phyloP scores from a whole-genome alignment of 192 early-diverging fungal species.

The Dissophora ornata region DNA sequence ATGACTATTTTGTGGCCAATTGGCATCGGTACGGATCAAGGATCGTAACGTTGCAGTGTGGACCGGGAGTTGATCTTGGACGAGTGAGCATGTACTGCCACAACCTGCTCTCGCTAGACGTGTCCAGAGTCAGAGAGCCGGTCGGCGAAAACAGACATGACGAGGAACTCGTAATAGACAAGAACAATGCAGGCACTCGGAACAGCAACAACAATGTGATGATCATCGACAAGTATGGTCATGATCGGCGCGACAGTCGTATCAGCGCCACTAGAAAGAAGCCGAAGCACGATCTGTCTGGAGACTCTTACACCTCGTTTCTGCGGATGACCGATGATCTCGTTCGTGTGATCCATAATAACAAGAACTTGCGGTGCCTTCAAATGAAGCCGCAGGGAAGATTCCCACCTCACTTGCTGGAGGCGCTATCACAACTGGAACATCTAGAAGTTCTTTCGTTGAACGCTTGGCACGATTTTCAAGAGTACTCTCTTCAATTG shows the following conservation, averaged over 20 bases:
- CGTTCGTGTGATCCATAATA: slow-evolving; percentile 10
- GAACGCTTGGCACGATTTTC: slow-evolving; percentile 47
- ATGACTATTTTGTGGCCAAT: slow-evolving; percentile 11
- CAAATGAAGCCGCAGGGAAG: slow-evolving; percentile 22
- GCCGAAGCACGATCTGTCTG: neutral
- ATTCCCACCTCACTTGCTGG: slow-evolving; percentile 14
- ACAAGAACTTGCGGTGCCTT: slow-evolving; percentile 20
- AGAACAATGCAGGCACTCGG: neutral
- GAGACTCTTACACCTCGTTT: slow-evolving; percentile 10
- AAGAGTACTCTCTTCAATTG: slow-evolving; percentile 36
- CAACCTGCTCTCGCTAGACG: slow-evolving; percentile 28
- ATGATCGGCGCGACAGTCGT: neutral
- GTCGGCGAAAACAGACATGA: too few relatives aligned
- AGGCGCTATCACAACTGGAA: slow-evolving; percentile 15
- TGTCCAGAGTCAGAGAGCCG: slow-evolving; percentile 6
- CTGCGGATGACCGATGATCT: slow-evolving; percentile 16
- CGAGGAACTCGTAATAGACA: too few relatives aligned
- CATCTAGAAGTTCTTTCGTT: slow-evolving; percentile 25
- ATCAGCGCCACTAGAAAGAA: neutral
- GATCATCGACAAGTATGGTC: too few relatives aligned
- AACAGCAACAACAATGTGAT: too few relatives aligned
- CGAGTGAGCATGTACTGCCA: slow-evolving; percentile 14
- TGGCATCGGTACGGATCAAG: slow-evolving; percentile 11
- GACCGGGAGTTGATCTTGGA: slow-evolving; percentile 12
- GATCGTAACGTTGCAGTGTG: slow-evolving; percentile 22